phyloP scores from a whole-genome alignment of 768 basidiomycete species.

The Leucocoprinus sp. region DNA sequence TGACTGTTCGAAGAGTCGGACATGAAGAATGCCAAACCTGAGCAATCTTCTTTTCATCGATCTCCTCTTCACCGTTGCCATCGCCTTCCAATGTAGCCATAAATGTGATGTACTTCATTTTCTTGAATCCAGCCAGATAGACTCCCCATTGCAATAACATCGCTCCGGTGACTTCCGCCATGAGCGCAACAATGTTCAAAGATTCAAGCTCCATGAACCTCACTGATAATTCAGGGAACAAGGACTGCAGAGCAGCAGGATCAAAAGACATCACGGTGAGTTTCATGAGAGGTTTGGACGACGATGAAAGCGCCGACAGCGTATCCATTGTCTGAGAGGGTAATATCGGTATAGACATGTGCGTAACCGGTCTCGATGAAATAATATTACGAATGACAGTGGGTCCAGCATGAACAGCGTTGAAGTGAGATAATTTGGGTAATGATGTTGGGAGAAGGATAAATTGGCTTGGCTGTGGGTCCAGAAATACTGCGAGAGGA shows the following conservation, averaged over 20 bases:
- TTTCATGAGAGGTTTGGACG: constrained; percentile 32
- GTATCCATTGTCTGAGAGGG: constrained; percentile 29
- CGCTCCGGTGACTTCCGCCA: constrained; percentile 39
- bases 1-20: constrained; percentile 55
- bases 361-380: constrained; percentile 37
- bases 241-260: constrained; percentile 29
- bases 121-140: constrained; percentile 31
- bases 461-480: constrained; percentile 18
- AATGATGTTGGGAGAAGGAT: constrained; percentile 32
- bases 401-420: constrained; percentile 46
- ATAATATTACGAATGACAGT: constrained; percentile 37
- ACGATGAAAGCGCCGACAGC: constrained; percentile 34
- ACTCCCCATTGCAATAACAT: constrained; percentile 22
- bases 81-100: constrained; percentile 20
- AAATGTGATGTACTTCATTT: constrained; percentile 34
- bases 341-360: constrained; percentile 46
- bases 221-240: constrained; percentile 39
- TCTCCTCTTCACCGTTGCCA: constrained; percentile 22
- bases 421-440: constrained; percentile 40
- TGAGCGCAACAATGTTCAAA: constrained; percentile 50
- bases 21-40: constrained; percentile 47
- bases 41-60: constrained; percentile 45
- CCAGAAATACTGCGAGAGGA: constrained; percentile 11
- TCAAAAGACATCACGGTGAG: constrained; percentile 57
- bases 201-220: constrained; percentile 47